Evolutionary conservation across 1,284 basidiomycete species (phyloP), one percentile per base, ranked within the genome.

Genomic region (Trichosporon ovoides): DNA sequence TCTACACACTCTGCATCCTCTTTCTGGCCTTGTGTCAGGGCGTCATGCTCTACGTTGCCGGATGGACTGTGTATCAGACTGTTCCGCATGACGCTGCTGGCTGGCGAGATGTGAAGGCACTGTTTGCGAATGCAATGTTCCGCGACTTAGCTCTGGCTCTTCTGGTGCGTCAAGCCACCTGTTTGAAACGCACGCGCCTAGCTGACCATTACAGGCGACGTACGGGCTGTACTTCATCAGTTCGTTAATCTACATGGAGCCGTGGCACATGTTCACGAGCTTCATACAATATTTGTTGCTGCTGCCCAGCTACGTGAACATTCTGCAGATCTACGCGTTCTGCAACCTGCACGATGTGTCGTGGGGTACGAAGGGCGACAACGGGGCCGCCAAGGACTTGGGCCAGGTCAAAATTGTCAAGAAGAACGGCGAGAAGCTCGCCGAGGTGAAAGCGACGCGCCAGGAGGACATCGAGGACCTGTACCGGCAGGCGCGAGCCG

Each of bases 231-330:
- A 94, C 81, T 83, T 95, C 73, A 75, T 94, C 73, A 83, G 86
- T 56, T 92, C 89, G 3, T 81, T 93, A 73, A 84, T 94, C 78
- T 88, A 92, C 77, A 79, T 89, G 48, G 91, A 94, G 70, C 91
- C 91, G 0, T 94, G 89, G 89, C 91, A 94, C 81, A 91, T 94
- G 88, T 83, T 94, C 79, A 92, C 90, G 19, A 90, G 86, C 56
- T 93, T 95, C 58, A 51, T 74, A 24, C 75, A 74, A 61, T 70
- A 68, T 59, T 67, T 73, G 33, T 61, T 72, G 56, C 60, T 79
- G 68, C 79, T 85, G 83, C 78, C 78, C 3, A 72, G 71, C 22
- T 78, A 92, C 74, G 88, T 92, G 73, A 93, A 92, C 79, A 91
- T 93, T 69, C 79, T 93, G 64, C 89, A 73, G 48, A 71, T 74